phyloP scores from a whole-genome alignment of 2,329 filamentous ascomycete species.

The Xylaria arbuscula region DNA sequence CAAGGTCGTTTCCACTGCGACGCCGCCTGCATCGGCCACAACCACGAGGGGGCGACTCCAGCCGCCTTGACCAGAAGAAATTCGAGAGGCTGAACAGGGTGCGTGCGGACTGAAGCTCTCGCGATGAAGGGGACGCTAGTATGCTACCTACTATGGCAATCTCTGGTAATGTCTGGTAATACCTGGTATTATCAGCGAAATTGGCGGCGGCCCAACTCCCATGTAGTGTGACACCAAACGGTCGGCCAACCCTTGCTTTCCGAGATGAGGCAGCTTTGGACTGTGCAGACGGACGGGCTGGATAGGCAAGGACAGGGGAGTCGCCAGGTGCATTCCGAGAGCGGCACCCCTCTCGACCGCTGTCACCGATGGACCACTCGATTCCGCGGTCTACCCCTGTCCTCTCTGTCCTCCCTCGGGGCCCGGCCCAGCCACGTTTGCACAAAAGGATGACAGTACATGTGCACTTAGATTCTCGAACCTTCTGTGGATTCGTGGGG shows the following conservation, averaged over 20 bases:
- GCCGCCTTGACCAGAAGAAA: constrained; percentile 27
- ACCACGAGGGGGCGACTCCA: constrained; percentile 27
- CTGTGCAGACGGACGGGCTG: constrained; percentile 22
- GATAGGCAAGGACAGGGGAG: constrained; percentile 37
- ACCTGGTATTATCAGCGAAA: constrained; percentile 7
- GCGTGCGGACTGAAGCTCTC: constrained; percentile 15
- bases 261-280: constrained; percentile 43
- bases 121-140: not conserved
- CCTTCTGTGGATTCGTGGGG: constrained; percentile 54
- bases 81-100: constrained; percentile 43
- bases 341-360: constrained; percentile 41
- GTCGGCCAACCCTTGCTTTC: constrained; percentile 39
- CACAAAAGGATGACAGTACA: constrained; percentile 25
- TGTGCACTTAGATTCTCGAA: constrained; percentile 55
- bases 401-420: not conserved
- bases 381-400: constrained; percentile 10
- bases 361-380: constrained; percentile 24
- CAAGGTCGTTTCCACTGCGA: constrained; percentile 35
- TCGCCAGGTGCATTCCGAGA: constrained; percentile 45
- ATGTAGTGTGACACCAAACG: constrained; percentile 43
- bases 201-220: constrained; percentile 29
- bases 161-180: not conserved
- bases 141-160: not conserved
- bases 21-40: constrained; percentile 24
- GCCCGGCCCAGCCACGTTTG: constrained; percentile 28